A percentile compares a stretch with the other conserved stretches of the same genome.
Conservation (phyloP, 768 basidiomycete species). For the Agaricus subrufescens region DNA sequence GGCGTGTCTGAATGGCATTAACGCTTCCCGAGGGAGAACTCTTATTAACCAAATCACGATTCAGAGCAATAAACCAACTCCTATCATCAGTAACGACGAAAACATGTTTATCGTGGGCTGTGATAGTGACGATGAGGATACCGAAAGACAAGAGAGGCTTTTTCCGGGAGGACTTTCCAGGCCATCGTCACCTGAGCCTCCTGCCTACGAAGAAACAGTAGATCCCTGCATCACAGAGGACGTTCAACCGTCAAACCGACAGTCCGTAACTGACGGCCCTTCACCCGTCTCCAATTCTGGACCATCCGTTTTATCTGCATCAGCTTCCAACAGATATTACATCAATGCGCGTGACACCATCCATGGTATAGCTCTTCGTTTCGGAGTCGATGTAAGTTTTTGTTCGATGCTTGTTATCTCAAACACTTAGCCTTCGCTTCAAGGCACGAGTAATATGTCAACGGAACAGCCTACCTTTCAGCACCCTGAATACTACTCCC, state of each 20-base stretch:
- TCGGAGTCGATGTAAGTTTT: conserved; percentile 48
- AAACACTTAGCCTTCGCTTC: conserved; percentile 16
- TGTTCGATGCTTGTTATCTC: background rate
- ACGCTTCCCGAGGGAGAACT: conserved; percentile 22
- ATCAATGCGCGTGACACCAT: conserved; percentile 57
- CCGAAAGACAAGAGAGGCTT: conserved; percentile 22
- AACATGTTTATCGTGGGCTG: conserved; percentile 65
- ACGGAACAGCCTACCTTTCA: conserved; percentile 61
- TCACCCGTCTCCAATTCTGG: background rate
- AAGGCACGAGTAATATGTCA: conserved; percentile 57
- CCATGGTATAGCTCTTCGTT: conserved; percentile 57
- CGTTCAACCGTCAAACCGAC: background rate
- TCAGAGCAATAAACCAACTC: background rate
- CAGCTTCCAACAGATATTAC: conserved; percentile 38
- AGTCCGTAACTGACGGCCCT: background rate
- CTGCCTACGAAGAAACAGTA: conserved; percentile 8
- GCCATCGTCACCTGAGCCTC: background rate
- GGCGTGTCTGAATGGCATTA: conserved; percentile 58
- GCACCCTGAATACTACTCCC: conserved; percentile 64
- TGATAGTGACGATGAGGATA: conserved; percentile 50
- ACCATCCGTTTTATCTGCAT: background rate
- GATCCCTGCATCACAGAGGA: background rate
- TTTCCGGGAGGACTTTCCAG: background rate
- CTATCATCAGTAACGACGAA: conserved; percentile 44
- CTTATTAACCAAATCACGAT: conserved; percentile 4